Evolutionary conservation across 495 filamentous ascomycete species (phyloP).

Genomic region (Zalerion maritima): DNA sequence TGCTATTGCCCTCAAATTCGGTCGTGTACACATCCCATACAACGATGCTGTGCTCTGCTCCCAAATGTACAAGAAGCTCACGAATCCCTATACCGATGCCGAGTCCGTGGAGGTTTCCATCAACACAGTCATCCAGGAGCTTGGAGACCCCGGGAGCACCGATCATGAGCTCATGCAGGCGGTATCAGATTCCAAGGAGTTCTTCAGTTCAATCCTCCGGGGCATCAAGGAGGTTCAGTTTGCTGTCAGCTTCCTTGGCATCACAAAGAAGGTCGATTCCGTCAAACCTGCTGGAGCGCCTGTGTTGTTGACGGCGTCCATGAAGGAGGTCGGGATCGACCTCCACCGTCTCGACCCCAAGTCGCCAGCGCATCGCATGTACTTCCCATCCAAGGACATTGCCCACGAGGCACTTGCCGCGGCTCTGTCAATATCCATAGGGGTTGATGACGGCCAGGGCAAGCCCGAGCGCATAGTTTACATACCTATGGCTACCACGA

Average conservation of each 20-base stretch:
- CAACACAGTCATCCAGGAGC: conserved; percentile 62
- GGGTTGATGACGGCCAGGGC: conserved; percentile 73
- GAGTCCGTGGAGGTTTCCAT: conserved; percentile 47
- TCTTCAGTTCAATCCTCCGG: conserved; percentile 74
- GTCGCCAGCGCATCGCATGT: conserved; percentile 95
- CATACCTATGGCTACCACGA: conserved; percentile 95
- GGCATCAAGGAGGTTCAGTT: conserved; percentile 95
- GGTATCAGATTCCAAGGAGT: conserved; percentile 85
- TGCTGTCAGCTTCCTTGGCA: conserved; percentile 78
- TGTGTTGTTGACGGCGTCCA: conserved; percentile 70
- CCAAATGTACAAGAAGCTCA: conserved; percentile 25
- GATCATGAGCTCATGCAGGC: conserved; percentile 68
- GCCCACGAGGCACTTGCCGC: conserved; percentile 91
- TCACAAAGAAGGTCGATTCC: conserved; percentile 61
- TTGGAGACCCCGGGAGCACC: conserved; percentile 53
- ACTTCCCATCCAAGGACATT: conserved; percentile 84
- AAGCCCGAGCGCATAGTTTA: conserved; percentile 81
- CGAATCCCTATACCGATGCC: conserved; percentile 11
- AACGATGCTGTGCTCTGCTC: conserved; percentile 64
- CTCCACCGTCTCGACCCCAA: conserved; percentile 85
- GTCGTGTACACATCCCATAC: conserved; percentile 76
- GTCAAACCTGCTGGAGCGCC: conserved; percentile 50
- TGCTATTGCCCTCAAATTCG: conserved; percentile 78
- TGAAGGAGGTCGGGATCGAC: conserved; percentile 92
- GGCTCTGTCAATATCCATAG: conserved; percentile 81